A percentile compares a stretch with the other conserved stretches of the same genome.
Evolutionary conservation across 2,329 filamentous ascomycete species (phyloP).

Genomic region (Fusarium armeniacum): DNA sequence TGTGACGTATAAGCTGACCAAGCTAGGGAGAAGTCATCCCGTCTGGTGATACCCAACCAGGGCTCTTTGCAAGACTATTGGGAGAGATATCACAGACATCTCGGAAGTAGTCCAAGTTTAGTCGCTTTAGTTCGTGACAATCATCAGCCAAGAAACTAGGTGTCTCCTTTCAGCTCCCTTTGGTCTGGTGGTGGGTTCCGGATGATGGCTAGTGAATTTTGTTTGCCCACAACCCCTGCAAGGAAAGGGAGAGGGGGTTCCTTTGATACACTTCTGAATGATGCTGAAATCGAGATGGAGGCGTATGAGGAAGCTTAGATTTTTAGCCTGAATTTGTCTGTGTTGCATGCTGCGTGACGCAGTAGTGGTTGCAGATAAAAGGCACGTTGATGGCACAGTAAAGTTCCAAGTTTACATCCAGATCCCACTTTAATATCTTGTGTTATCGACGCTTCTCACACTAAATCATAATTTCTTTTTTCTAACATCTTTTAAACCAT

Average conservation of each 20-base stretch:
- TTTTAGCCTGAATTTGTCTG: neutral
- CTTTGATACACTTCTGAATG: neutral
- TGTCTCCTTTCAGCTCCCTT: neutral
- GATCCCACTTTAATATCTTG: neutral
- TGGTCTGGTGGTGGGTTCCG: neutral
- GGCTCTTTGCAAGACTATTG: conserved; percentile 10
- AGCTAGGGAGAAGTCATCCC: neutral
- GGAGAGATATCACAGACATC: conserved; percentile 9
- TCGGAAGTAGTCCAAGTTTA: neutral
- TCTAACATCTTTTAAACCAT: neutral
- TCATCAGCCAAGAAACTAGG: neutral
- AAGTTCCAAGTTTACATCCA: neutral
- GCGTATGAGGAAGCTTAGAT: neutral
- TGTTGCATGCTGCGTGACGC: neutral
- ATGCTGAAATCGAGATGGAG: rapidly evolving
- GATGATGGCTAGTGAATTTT: neutral
- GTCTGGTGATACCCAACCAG: neutral
- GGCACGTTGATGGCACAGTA: neutral
- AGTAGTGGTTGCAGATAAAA: neutral
- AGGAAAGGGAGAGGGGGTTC: neutral
- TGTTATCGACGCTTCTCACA: neutral
- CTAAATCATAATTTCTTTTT: neutral
- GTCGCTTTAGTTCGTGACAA: conserved; percentile 14
- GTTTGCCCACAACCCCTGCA: neutral
- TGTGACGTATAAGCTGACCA: neutral